These are phyloP conservation scores for Hypoxylon sp. DNA, from an alignment of 2,329 filamentous ascomycete genomes.

Conservation along the genomic window DNA sequence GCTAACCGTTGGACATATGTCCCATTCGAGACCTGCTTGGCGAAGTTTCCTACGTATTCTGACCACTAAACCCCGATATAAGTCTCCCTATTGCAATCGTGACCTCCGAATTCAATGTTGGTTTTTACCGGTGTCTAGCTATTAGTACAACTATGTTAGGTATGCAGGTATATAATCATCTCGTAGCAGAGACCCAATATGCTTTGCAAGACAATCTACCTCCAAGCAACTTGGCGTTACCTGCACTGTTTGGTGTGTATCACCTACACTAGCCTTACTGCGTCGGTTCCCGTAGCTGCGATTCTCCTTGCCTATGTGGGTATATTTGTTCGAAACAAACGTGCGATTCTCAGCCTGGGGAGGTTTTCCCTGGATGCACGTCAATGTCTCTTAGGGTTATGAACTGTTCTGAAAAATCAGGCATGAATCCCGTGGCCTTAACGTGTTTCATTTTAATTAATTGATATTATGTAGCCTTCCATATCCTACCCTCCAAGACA, in stretches of 20 bases:
- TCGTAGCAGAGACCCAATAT: background rate
- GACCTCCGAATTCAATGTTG: background rate
- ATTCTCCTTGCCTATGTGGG: conserved; percentile 7
- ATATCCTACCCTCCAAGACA: conserved; percentile 27
- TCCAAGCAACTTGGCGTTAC: background rate
- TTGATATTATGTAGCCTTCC: conserved; percentile 25
- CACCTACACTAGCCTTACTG: conserved; percentile 31
- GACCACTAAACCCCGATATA: background rate
- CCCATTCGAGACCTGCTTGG: conserved; percentile 22
- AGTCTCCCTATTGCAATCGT: background rate
- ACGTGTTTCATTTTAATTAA: conserved; percentile 42
- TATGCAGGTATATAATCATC: too few species aligned
- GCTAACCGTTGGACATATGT: conserved; percentile 30
- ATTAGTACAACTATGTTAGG: background rate
- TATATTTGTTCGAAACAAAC: conserved; percentile 13
- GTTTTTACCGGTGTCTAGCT: background rate
- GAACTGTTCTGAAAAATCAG: conserved; percentile 23
- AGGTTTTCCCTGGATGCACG: background rate
- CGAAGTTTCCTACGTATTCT: background rate
- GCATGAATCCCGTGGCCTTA: conserved; percentile 13
- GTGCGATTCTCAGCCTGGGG: background rate
- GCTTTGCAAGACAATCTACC: background rate
- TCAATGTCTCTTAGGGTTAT: background rate
- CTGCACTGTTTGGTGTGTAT: conserved; percentile 2
- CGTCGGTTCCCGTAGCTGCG: conserved; percentile 26